Evolutionary conservation across 176 grass and related monocot species (phyloP).

Genomic region (Microstegium vimineum): DNA sequence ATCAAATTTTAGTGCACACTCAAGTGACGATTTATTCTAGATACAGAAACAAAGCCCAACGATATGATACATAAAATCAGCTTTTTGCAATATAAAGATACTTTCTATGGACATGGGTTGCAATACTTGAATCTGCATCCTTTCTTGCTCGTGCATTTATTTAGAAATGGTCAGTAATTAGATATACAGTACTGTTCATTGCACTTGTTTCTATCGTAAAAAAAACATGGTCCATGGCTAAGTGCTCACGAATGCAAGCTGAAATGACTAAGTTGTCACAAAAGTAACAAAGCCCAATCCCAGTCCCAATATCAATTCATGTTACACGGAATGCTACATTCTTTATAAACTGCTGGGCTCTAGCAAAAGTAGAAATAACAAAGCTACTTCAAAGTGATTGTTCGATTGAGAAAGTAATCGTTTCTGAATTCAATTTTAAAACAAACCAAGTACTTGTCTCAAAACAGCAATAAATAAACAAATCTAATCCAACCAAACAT

Average conservation of each 20-base stretch:
- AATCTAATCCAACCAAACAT: not conserved
- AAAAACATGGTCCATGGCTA: not conserved
- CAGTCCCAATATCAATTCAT: not conserved
- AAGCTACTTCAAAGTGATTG: not conserved
- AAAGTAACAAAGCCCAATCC: not conserved
- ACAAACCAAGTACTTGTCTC: not conserved
- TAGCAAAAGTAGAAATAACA: constrained; percentile 2
- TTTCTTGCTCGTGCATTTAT: not conserved
- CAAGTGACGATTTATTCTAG: not conserved
- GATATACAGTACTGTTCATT: not conserved
- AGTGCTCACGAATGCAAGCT: not conserved
- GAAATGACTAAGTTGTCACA: not conserved
- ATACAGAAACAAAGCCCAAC: not conserved
- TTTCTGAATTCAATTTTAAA: not conserved
- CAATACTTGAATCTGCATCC: not conserved
- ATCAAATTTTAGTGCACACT: not conserved
- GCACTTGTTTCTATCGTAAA: not conserved
- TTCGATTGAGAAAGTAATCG: not conserved
- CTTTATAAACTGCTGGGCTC: not conserved
- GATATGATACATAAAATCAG: not conserved
- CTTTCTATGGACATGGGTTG: not conserved
- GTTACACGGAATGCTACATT: not conserved
- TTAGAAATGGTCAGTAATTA: not conserved
- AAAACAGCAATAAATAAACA: not conserved
- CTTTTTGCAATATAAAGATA: not conserved